Base-by-base conservation (phyloP, 192 early-diverging fungal genomes). In the Coemansia guatemalensis region DNA sequence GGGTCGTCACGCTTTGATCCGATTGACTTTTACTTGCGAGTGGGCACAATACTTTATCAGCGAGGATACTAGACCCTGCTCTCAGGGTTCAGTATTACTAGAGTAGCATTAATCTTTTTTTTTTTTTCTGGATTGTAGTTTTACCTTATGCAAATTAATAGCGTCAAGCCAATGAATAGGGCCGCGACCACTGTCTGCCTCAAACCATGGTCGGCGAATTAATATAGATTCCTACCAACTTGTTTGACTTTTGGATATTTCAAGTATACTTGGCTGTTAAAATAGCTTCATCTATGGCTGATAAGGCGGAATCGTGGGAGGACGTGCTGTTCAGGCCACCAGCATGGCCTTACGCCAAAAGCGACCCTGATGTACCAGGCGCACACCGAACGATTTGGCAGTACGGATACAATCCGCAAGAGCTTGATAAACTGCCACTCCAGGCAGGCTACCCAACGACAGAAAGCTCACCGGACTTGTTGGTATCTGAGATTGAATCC, bases 21-120 rank as follows among this genome's bases (percentile, higher is more conserved):
- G 0, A 77, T 88, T 24, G 88, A 88, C 8, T 86, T 93, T 64
- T 93, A 93, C 67, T 65, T 90, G 66, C 71, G 71, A n/a, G 60
- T 90, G n/a, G 85, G 85, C 33, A 90, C 85, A 9, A 73, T 84
- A 24, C 68, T 93, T 26, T 85, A 85, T 30, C 81, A 86, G 30
- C 81, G 88, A 33, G 91, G 89, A 8, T 86, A 75, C 65, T 92
- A 69, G 74, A 4, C 1, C 0, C 33, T 25, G 18, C 57, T 6
- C 5, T 33, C 24, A 47, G 26, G 57, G 21, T 58, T 47, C 20
- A 14, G 12, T 6, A 6, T 26, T 6, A 12, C 0, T 58, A 47
- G 9, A 23, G 18, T 58, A 39, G 47, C 30, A 24, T 8, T 58
- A 23, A 24, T 50, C 21, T 48, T 49, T 33, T 53, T 23, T 48